Base-by-base conservation (phyloP, 371 early-diverging fungal genomes). In the Mortierella sp. region DNA sequence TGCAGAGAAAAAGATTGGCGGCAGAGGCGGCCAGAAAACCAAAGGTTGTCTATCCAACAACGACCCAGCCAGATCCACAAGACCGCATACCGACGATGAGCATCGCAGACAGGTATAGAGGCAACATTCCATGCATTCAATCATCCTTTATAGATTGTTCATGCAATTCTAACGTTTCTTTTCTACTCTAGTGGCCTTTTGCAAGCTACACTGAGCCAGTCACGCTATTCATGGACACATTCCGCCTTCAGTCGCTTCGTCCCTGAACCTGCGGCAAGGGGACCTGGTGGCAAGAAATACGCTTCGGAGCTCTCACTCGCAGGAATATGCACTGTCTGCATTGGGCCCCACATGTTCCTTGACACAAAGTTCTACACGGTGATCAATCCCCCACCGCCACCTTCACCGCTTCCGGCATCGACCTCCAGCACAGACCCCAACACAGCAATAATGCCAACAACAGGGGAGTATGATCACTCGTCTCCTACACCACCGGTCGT, bases 261-360 rank as follows among this genome's bases (percentile, higher is more conserved):
- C 21, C 76, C 76, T 2, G 78, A 64, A 26, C 64, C 75, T 3
- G 34, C 75, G n/a, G 59, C 50, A 9, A 50, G 60, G 12, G 73
- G 62, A 31, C 27, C 70, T 19, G 65, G 65, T 3, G 70, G 66
- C 19, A 76, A 70, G 26, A 64, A 61, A 24, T 56, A 57, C 23
- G 54, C 62, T 11, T 65, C 78, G 7, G 75, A 68, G 26, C 12
- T 68, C 34, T 50, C 68, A n/a, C 50, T 55, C 15, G 58, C 66
- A 43, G 70, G 78, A 34, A 28, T 49, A 12, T 76, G 54, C 39
- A 65, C 66, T 31, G 62, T 76, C 55, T 70, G 78, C 55, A 76
- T 76, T 32, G 78, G 76, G 15, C 76, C 69, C 1, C 76, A 76
- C 52, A 69, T 76, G 34, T 76, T 76, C 44, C 49, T 70, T 43